These are phyloP conservation scores for Xylariaceae sp. DNA, from an alignment of 2,329 filamentous ascomycete genomes.

Conservation along the genomic window DNA sequence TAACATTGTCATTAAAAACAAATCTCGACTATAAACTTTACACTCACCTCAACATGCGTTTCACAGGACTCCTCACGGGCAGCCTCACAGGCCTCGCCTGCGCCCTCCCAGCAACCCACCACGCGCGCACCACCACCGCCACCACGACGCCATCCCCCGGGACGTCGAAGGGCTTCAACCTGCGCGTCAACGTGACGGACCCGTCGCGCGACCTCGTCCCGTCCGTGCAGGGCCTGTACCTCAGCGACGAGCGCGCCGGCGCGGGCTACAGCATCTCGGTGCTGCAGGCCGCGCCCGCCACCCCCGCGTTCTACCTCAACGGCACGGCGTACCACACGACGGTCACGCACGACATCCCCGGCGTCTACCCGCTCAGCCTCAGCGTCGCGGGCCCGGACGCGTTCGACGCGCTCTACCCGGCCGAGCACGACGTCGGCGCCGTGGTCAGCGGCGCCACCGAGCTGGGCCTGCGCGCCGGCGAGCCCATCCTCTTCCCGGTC, in stretches of 20 bases:
- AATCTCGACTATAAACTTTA: too few relatives aligned
- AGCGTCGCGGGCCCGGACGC: neutral
- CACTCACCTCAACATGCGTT: conserved; percentile 12
- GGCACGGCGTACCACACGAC: conserved; percentile 14
- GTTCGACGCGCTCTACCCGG: conserved; percentile 12
- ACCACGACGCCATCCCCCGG: neutral
- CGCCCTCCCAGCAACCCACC: neutral
- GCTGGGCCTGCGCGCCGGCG: conserved; percentile 5
- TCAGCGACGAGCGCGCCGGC: conserved; percentile 1
- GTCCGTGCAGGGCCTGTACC: neutral
- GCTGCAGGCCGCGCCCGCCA: neutral
- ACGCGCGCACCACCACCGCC: neutral
- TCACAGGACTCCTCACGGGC: conserved; percentile 6
- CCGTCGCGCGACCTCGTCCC: neutral
- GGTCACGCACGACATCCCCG: conserved; percentile 4
- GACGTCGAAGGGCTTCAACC: conserved; percentile 15
- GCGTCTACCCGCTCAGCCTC: conserved; percentile 17
- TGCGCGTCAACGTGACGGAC: conserved; percentile 8
- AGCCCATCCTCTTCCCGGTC: conserved; percentile 12
- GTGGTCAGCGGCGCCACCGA: neutral
- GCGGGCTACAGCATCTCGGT: conserved; percentile 4
- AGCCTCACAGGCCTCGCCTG: neutral
- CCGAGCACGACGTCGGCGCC: conserved; percentile 13
- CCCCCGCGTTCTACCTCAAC: conserved; percentile 14
- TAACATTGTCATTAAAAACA: too few relatives aligned